Evolutionary conservation across 768 basidiomycete genomes (phyloP), one percentile per base, ranked within the genome.

Genomic region (Hypholoma sublateritium): DNA sequence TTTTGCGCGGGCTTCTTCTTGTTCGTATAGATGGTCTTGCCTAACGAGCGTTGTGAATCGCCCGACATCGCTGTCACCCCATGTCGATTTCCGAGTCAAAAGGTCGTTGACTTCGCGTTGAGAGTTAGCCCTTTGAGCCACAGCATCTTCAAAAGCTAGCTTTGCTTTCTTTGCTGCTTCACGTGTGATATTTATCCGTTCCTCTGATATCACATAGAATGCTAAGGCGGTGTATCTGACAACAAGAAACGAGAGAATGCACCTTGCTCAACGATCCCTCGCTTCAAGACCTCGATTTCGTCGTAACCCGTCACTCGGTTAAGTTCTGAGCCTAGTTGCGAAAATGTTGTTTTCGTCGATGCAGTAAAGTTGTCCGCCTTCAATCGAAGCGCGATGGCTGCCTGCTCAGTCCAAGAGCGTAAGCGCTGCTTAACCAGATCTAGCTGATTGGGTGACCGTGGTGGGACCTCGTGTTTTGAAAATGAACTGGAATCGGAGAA

Each of bases 61-160:
- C 36, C 80, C 71, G 43, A 99, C 92, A 70, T 98, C 97, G 56
- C 77, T 67, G 65, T 93, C 92, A n/a, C 80, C 86, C 97, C 97
- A 99, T n/a, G 72, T 77, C 1, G 89, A 89, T 76, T 98, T 98
- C 57, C 97, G 92, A 69, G 94, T 90, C 14, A 98, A 76, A 2
- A 99, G 84, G 68, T 95, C 91, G 72, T 98, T 98, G 51, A 97
- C 93, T 70, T 96, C 90, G n/a, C 91, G 85, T 69, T 99, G 96
- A 4, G 93, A 93, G 43, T 86, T 80, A 8, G 93, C 87, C 5
- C 95, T 88, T 63, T 85, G 78, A 11, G 81, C 68, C n/a, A 95
- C 91, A 0, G 95, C 91, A 54, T 80, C 72, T 55, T 92, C 90
- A 65, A 95, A 88, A 4, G 83, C 80, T 6, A 70, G 66, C 73